Evolutionary conservation across 75 land plant genomes (phyloP).

Genomic region (Selaginella moellendorffii): DNA sequence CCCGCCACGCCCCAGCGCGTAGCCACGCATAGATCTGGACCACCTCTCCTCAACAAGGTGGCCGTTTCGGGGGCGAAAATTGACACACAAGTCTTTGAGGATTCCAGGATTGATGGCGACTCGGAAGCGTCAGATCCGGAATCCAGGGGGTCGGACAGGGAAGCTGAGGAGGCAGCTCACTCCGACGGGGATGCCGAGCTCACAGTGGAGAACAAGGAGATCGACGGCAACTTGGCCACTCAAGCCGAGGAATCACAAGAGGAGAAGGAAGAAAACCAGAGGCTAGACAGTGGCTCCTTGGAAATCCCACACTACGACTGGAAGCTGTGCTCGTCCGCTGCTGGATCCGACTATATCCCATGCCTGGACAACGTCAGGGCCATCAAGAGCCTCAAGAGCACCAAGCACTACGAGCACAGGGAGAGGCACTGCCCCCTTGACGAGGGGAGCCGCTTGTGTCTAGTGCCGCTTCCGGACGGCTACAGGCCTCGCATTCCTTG

Average conservation of each 20-base stretch:
- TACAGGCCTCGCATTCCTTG: slow-evolving; percentile 54
- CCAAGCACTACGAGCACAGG: slow-evolving; percentile 50
- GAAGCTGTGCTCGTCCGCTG: slow-evolving; percentile 11
- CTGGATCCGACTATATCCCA: slow-evolving; percentile 53
- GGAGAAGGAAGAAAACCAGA: neutral
- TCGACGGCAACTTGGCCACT: neutral
- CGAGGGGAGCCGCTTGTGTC: slow-evolving; percentile 28
- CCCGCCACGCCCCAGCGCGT: neutral
- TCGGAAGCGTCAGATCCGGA: neutral
- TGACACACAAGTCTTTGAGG: neutral
- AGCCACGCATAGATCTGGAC: too few species aligned
- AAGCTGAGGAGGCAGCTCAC: too few species aligned
- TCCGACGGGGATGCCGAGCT: neutral
- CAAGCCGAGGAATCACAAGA: neutral
- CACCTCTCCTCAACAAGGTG: neutral
- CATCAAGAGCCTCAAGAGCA: slow-evolving; percentile 40
- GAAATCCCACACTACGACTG: neutral
- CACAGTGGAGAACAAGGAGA: neutral
- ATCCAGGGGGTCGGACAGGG: neutral
- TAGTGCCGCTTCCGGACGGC: slow-evolving; percentile 47
- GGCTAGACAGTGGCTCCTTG: too few species aligned
- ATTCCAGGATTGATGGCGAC: too few species aligned
- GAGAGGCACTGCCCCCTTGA: slow-evolving; percentile 63
- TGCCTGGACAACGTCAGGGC: slow-evolving; percentile 66
- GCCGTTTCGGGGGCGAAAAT: neutral